A percentile compares a stretch with the other conserved stretches of the same genome.
phyloP scores from a whole-genome alignment of 805 yeast species.

The Torulaspora quercuum region DNA sequence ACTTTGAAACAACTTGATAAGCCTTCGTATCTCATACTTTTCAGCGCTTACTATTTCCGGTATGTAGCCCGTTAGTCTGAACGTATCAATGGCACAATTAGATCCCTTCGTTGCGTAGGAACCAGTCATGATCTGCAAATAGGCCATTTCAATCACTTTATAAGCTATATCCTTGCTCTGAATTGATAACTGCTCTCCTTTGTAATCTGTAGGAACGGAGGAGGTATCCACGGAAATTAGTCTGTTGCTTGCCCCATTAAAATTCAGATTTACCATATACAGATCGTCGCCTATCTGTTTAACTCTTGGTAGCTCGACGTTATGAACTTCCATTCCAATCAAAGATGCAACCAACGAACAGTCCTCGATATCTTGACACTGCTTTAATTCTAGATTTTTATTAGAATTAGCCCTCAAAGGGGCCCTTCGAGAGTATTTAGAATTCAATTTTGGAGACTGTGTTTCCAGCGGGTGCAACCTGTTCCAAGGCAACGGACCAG shows the following conservation, averaged over 20 bases:
- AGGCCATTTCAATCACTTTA: constrained; percentile 68
- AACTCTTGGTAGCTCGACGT: constrained; percentile 13
- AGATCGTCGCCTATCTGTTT: constrained; percentile 17
- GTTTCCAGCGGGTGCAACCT: constrained; percentile 5
- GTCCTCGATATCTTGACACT: constrained; percentile 41
- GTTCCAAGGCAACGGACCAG: constrained; percentile 26
- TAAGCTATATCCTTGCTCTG: constrained; percentile 17
- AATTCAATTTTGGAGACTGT: constrained; percentile 1
- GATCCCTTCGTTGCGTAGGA: constrained; percentile 71
- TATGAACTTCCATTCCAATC: constrained; percentile 44
- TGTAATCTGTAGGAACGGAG: constrained; percentile 20
- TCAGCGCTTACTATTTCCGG: constrained; percentile 53
- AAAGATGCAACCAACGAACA: constrained; percentile 76
- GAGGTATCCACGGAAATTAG: constrained; percentile 26
- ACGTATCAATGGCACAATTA: constrained; percentile 69
- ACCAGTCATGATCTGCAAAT: constrained; percentile 51
- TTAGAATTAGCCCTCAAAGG: constrained; percentile 13
- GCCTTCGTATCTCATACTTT: constrained; percentile 31
- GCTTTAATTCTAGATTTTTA: constrained; percentile 16
- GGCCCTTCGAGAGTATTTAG: constrained; percentile 11
- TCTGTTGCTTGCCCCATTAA: constrained; percentile 30
- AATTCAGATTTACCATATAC: constrained; percentile 23
- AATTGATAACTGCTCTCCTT: constrained; percentile 22
- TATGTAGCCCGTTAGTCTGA: constrained; percentile 62
- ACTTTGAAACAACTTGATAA: constrained; percentile 24